phyloP scores from a whole-genome alignment of 2,329 filamentous ascomycete species.

The Clarireedia monteithiana region DNA sequence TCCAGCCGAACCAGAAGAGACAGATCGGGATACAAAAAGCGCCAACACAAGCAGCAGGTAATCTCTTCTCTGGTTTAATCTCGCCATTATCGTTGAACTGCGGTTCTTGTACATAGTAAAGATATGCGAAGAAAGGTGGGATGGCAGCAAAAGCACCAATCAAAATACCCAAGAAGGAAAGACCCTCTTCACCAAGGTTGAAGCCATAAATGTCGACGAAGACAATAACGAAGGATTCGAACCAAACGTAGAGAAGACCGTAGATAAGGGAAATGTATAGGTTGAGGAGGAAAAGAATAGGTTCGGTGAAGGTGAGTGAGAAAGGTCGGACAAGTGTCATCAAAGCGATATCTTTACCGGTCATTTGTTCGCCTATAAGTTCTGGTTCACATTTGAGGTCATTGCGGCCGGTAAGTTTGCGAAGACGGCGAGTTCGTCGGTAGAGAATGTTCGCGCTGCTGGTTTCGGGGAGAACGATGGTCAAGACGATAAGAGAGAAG shows the following conservation, averaged over 20 bases:
- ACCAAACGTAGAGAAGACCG: slow-evolving; percentile 54
- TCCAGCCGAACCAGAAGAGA: slow-evolving; percentile 50
- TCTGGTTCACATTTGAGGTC: slow-evolving; percentile 54
- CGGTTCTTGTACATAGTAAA: slow-evolving; percentile 39
- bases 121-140: slow-evolving; percentile 40
- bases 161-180: slow-evolving; percentile 51
- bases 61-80: slow-evolving; percentile 43
- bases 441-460: slow-evolving; percentile 49
- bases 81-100: slow-evolving; percentile 41
- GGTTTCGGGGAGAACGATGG: slow-evolving; percentile 57
- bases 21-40: slow-evolving; percentile 47
- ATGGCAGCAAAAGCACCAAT: slow-evolving; percentile 45
- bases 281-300: slow-evolving; percentile 53
- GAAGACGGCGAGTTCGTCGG: slow-evolving; percentile 49
- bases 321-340: slow-evolving; percentile 52
- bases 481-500: slow-evolving; percentile 48
- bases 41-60: slow-evolving; percentile 46
- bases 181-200: slow-evolving; percentile 47
- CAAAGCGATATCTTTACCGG: slow-evolving; percentile 36
- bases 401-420: slow-evolving; percentile 46
- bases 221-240: slow-evolving; percentile 54
- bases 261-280: slow-evolving; percentile 55
- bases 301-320: slow-evolving; percentile 51
- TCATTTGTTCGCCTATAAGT: slow-evolving; percentile 48
- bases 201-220: slow-evolving; percentile 53